Evolutionary conservation across 2,329 filamentous ascomycete species (phyloP), one percentile per base, ranked within the genome.

Genomic region (Pseudogymnoascus sp.): DNA sequence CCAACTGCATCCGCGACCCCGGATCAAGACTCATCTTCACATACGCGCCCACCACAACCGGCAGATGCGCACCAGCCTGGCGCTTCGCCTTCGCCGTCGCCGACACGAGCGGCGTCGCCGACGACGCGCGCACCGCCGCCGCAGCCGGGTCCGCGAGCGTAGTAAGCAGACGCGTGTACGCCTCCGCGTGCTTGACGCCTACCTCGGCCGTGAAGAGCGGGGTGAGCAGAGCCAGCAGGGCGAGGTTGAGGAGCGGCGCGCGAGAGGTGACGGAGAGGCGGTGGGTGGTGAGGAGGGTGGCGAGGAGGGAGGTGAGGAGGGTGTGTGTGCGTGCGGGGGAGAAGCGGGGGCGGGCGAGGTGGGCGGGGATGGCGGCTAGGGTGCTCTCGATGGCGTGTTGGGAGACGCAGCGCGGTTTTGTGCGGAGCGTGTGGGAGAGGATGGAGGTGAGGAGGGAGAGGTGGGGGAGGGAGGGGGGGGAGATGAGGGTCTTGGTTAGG

Each of bases 51-150:
- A 88, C 72, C 5, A 87, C 74, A 31, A 83, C 74, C 68, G 85
- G 85, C 81, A 88, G 86, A 73, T 86, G 79, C 66, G 83, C 79
- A 4, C 84, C 84, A 0, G 84, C 84, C 6, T 82, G 83, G 15
- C 83, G 79, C 75, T 86, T 87, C 19, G 84, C 85, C 31, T 79
- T 80, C 67, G 85, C 84, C 1, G 80, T 84, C 1, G 83, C 84
- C 23, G 84, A 86, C 69, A 85, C 83, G 26, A 88, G 78, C 15
- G 75, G 71, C 60, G 74, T 76, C 60, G 76, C 75, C 62, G 77
- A 77, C 13, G 69, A 68, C 6, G 79, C 78, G 2, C 81, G 79
- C 21, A 86, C 82, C 3, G 82, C 80, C 0, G 82, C 82, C 1
- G 79, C 80, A 26, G 80, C 82, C 1, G 83, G 84, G 69, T 87